Conservation (phyloP, 768 basidiomycete genomes). For the Boletus reticulatus region DNA sequence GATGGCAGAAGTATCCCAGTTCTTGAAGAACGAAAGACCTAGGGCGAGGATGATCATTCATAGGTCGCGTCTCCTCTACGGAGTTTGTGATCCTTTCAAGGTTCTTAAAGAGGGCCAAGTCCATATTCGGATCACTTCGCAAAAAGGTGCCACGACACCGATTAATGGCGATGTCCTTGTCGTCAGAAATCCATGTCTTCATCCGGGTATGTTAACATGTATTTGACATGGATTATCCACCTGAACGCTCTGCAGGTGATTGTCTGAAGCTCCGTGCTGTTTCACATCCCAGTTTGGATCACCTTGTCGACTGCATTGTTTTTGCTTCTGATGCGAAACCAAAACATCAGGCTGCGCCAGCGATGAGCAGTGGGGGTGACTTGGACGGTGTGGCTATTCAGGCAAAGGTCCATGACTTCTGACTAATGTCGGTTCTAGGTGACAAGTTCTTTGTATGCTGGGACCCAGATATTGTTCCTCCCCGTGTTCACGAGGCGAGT, state of each 20-base stretch:
- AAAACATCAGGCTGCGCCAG: conserved; percentile 60
- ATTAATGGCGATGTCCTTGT: conserved; percentile 62
- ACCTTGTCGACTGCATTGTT: conserved; percentile 66
- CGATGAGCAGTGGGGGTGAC: conserved; percentile 71
- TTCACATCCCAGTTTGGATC: conserved; percentile 44
- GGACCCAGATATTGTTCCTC: conserved; percentile 62
- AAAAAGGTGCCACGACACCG: conserved; percentile 52
- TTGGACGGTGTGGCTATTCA: conserved; percentile 43
- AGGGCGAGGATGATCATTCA: conserved; percentile 60
- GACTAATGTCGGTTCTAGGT: conserved; percentile 33
- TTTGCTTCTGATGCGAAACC: conserved; percentile 58
- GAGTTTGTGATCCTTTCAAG: conserved; percentile 65
- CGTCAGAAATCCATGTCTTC: conserved; percentile 67
- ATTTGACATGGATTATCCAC: not conserved
- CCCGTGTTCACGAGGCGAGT: conserved; percentile 50
- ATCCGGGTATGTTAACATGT: conserved; percentile 46
- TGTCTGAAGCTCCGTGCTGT: conserved; percentile 64
- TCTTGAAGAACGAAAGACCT: conserved; percentile 52
- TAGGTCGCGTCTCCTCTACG: conserved; percentile 60
- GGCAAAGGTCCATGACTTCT: not conserved
- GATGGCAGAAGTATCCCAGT: conserved; percentile 47
- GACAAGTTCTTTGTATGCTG: conserved; percentile 71
- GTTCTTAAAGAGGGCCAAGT: conserved; percentile 64
- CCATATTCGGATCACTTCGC: conserved; percentile 54
- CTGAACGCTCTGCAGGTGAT: conserved; percentile 42